Conservation (phyloP, 1,284 basidiomycete species). For the Vanrija pseudolonga region DNA sequence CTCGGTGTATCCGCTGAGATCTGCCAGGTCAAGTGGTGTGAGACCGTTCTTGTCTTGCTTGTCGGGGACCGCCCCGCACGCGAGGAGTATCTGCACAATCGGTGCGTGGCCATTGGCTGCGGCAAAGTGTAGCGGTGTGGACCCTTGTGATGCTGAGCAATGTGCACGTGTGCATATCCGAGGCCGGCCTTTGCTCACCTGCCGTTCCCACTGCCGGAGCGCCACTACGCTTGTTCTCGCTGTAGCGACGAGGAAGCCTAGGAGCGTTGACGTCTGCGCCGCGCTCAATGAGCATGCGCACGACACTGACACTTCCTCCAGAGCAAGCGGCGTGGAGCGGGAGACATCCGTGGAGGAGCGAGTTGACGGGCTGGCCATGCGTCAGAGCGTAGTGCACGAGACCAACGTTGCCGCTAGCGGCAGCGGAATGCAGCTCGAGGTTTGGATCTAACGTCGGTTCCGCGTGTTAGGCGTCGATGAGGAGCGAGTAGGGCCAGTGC, state of each 20-base stretch:
- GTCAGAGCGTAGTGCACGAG: slow-evolving; percentile 61
- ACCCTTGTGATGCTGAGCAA: slow-evolving; percentile 54
- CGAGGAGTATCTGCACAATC: slow-evolving; percentile 70
- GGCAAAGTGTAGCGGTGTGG: slow-evolving; percentile 90
- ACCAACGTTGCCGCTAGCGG: slow-evolving; percentile 77
- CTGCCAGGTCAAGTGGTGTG: slow-evolving; percentile 60
- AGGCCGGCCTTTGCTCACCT: slow-evolving; percentile 31
- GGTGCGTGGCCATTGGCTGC: slow-evolving; percentile 80
- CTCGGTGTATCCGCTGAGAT: slow-evolving; percentile 49
- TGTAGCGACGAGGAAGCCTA: slow-evolving; percentile 64
- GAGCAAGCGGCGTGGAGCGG: slow-evolving; percentile 87
- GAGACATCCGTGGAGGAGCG: slow-evolving; percentile 83
- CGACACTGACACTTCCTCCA: slow-evolving; percentile 77
- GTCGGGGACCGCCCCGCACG: slow-evolving; percentile 71
- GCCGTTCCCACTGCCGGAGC: slow-evolving; percentile 65
- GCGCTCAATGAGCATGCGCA: slow-evolving; percentile 76
- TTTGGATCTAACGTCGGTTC: slow-evolving; percentile 61
- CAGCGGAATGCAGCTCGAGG: slow-evolving; percentile 83
- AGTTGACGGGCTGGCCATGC: slow-evolving; percentile 91
- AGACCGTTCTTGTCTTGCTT: slow-evolving; percentile 80
- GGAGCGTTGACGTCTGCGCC: slow-evolving; percentile 93
- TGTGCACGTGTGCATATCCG: not conserved
- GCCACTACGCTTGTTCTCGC: slow-evolving; percentile 54
- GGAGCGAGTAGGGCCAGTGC: not conserved
- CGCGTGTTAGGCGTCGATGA: not conserved